Evolutionary conservation across 495 filamentous ascomycete genomes (phyloP), one percentile per base, ranked within the genome.

Genomic region (Apodospora peruviana): DNA sequence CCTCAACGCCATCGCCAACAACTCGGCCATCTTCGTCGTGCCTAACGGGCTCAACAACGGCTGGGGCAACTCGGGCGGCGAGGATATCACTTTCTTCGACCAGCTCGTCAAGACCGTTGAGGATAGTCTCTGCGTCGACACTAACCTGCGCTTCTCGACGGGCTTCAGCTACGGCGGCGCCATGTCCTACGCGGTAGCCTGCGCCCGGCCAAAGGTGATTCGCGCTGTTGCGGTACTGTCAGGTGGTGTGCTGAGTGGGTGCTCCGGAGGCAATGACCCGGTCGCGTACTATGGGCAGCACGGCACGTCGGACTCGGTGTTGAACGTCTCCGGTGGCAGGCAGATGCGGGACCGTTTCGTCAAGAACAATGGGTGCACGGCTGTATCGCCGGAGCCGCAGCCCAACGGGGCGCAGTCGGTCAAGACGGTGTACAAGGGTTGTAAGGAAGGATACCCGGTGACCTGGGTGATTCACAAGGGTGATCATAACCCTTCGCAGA

Each of bases 161-260:
- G 74, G 74, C 11, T 78, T 73, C 59, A 70, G 66, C 55, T 78
- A 70, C 57, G 74, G 74, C 22, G 74, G 62, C n/a, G 67, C 63
- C 25, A 76, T 76, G 73, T 72, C 68, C 12, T 76, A 64, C 44
- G 52, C 66, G 4, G 44, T 77, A 12, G 73, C 74, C 7, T 78
- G 74, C 40, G 55, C 71, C 0, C 63, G 64, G 1, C 57, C 65
- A 1, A 62, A 67, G 25, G 56, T 56, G 25, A 65, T 76, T 50
- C 69, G 67, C 14, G 74, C 70, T 14, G 66, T 78, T 1, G 69
- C 68, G 14, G 70, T 67, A 0, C 40, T 77, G 18, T 75, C 71
- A 1, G 74, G 59, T 4, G 44, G 35, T 4, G 10, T 36, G 8
- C 46, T 60, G 4, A 55, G 65, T 46, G 70, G 73, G 5, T 75